Base-by-base conservation (phyloP, 148 eudicot species). In the Nyssa sinensis region DNA sequence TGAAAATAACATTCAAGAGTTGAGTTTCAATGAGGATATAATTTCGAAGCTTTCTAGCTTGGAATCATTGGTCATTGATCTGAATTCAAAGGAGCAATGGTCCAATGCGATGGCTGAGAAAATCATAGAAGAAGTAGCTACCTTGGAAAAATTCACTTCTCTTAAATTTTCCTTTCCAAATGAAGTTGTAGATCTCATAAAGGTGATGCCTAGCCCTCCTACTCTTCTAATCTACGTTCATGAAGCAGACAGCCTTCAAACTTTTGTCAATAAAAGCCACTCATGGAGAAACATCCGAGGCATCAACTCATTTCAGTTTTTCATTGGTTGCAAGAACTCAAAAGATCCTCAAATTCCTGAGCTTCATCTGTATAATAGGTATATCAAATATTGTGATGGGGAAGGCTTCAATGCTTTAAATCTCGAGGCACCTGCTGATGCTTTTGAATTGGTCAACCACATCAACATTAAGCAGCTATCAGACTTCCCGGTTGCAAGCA, bases 21-120 rank as follows among this genome's bases (percentile, higher is more conserved):
- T 70, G n/a, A 12, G 19, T 41, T 31, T 62, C 13, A 47, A 61
- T 67, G 21, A 62, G 4, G 11, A 75, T 3, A 58, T 47, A 21
- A 76, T 76, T 24, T 70, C 69, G 16, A 33, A 62, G 19, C 53
- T 77, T 27, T 23, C 28, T 25, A 24, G 2, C 17, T 41, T 77
- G 62, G 74, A 77, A 70, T 69, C 70, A 30, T 35, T 77, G 70
- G 27, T 51, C 29, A 51, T 77, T 70, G 75, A 70, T 51, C 53
- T 70, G 63, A 65, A 77, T 49, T 30, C 74, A 34, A 14, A 17
- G 1, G 24, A 51, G 17, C 61, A 33, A 25, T 55, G 59, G 66
- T 49, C 34, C n/a, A 66, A 62, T 2, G 25, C 33, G 16, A 55
- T 74, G 25, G 30, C 66, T 1, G 44, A 27, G 7, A 16, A 27